These are phyloP conservation scores for Clitopilus hobsonii DNA, from an alignment of 768 basidiomycete genomes.

Conservation along the genomic window DNA sequence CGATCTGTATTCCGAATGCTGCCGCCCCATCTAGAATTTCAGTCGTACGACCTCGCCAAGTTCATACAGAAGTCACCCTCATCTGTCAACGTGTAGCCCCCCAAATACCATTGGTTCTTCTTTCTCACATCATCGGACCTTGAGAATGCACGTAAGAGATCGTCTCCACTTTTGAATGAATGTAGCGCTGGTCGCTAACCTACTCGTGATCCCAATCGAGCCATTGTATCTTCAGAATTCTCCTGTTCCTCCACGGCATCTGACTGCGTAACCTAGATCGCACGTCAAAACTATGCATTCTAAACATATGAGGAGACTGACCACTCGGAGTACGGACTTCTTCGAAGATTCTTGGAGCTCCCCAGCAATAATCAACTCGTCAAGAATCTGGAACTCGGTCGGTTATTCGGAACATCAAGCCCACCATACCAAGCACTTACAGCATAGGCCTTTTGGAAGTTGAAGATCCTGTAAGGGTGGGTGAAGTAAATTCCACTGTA, in stretches of 20 bases:
- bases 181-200: constrained; percentile 41
- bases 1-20: not conserved
- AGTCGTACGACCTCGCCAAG: not conserved
- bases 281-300: too few relatives aligned
- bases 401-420: not conserved
- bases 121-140: constrained; percentile 42
- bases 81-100: not conserved
- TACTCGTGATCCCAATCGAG: constrained; percentile 67
- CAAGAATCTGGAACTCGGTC: constrained; percentile 57
- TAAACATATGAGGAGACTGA: constrained; percentile 21
- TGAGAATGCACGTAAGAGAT: constrained; percentile 18
- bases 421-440: constrained; percentile 31
- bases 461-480: constrained; percentile 74
- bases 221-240: constrained; percentile 76
- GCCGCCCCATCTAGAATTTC: not conserved
- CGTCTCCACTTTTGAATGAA: constrained; percentile 10
- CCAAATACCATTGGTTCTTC: not conserved
- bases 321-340: constrained; percentile 69
- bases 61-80: not conserved
- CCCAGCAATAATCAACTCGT: constrained; percentile 95
- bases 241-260: constrained; percentile 85
- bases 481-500: not conserved
- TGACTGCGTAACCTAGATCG: constrained; percentile 75
- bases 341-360: constrained; percentile 98
- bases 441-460: constrained; percentile 99